Conservation (phyloP, 192 early-diverging fungal species). For the Podila epicladia region DNA sequence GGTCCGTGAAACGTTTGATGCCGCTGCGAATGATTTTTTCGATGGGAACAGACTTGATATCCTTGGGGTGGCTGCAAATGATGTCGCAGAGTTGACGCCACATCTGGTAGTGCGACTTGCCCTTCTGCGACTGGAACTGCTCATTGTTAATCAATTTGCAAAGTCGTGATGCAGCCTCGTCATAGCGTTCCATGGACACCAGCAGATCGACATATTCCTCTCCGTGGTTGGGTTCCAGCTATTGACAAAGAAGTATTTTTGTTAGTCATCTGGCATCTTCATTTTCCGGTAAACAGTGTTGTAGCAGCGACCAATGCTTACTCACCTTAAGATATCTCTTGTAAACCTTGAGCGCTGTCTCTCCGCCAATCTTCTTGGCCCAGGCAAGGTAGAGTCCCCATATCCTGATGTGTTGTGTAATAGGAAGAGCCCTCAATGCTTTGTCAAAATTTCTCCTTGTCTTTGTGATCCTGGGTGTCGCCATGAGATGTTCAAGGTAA, state of each 20-base stretch:
- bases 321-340: constrained; percentile 80
- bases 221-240: constrained; percentile 80
- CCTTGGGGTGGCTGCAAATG: constrained; percentile 75
- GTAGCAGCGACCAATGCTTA: not conserved
- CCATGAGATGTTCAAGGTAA: constrained; percentile 76
- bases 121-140: constrained; percentile 70
- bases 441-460: constrained; percentile 91
- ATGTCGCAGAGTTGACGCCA: constrained; percentile 91
- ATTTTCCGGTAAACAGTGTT: too few species aligned
- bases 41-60: constrained; percentile 73
- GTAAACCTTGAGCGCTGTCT: constrained; percentile 83
- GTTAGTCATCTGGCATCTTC: too few species aligned
- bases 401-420: constrained; percentile 91
- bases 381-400: constrained; percentile 91
- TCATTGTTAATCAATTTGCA: constrained; percentile 78
- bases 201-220: constrained; percentile 83
- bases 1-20: constrained; percentile 81
- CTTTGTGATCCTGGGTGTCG: constrained; percentile 73
- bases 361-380: constrained; percentile 80
- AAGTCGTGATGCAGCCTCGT: constrained; percentile 81
- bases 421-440: constrained; percentile 87
- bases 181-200: constrained; percentile 70
- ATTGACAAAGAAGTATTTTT: not conserved
- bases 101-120: constrained; percentile 75
- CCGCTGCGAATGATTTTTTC: constrained; percentile 89